phyloP scores from a whole-genome alignment of 805 yeast genomes.

The Barnettozyma vustinii region DNA sequence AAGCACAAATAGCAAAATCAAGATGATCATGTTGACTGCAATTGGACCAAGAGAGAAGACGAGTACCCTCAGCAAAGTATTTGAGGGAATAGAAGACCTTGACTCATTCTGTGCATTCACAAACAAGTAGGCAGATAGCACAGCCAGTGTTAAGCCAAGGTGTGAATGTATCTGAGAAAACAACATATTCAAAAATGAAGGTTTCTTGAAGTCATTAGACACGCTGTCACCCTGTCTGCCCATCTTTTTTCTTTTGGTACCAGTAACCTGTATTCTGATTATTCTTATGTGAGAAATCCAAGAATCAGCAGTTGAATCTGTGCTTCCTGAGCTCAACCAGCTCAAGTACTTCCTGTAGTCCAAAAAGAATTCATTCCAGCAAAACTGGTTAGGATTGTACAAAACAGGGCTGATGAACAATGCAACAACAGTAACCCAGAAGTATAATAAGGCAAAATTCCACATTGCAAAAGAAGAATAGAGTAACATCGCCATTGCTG shows the following conservation, averaged over 20 bases:
- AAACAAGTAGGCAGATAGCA: conserved; percentile 45
- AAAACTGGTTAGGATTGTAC: conserved; percentile 62
- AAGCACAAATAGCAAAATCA: conserved; percentile 35
- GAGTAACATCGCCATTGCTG: conserved; percentile 44
- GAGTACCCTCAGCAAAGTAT: conserved; percentile 38
- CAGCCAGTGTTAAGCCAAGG: conserved; percentile 28
- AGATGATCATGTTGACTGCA: conserved; percentile 34
- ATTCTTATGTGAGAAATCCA: conserved; percentile 48
- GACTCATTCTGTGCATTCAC: conserved; percentile 48
- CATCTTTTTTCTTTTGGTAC: conserved; percentile 42
- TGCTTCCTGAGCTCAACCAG: conserved; percentile 46
- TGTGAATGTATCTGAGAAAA: conserved; percentile 38
- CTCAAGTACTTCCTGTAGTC: conserved; percentile 46
- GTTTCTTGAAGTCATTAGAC: conserved; percentile 41
- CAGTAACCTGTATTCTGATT: conserved; percentile 49
- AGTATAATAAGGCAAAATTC: conserved; percentile 50
- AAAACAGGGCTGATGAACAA: conserved; percentile 54
- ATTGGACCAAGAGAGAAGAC: conserved; percentile 46
- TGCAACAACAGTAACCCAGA: conserved; percentile 57
- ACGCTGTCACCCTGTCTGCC: conserved; percentile 35
- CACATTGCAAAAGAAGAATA: conserved; percentile 60
- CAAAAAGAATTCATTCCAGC: conserved; percentile 56
- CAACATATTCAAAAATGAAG: conserved; percentile 41
- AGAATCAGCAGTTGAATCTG: conserved; percentile 27
- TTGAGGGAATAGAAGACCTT: conserved; percentile 30